A percentile compares a stretch with the other conserved stretches of the same genome.
Evolutionary conservation across 2,329 filamentous ascomycete genomes (phyloP).

Genomic region (Hirsutella minnesotensis): DNA sequence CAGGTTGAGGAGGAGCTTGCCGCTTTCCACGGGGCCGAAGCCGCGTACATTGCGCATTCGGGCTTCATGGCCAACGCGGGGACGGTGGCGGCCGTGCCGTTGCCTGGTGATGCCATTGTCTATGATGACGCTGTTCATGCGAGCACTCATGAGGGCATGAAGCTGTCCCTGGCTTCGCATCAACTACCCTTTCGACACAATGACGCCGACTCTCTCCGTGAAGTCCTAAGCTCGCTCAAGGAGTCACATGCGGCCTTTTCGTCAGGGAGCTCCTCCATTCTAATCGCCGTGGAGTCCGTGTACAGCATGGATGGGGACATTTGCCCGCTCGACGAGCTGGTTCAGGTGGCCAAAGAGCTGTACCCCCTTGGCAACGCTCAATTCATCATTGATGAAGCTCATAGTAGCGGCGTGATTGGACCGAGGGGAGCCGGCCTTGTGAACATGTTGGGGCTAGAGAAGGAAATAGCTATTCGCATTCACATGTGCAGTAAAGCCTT

Average conservation of each 20-base stretch:
- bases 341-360: constrained; percentile 18
- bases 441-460: constrained; percentile 32
- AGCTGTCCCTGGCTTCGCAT: constrained; percentile 34
- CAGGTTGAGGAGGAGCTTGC: constrained; percentile 46
- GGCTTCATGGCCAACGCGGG: constrained; percentile 41
- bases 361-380: constrained; percentile 24
- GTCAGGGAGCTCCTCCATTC: constrained; percentile 16
- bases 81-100: constrained; percentile 34
- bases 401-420: constrained; percentile 37
- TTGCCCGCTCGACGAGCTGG: constrained; percentile 21
- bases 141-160: constrained; percentile 52
- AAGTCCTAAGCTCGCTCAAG: constrained; percentile 17
- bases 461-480: constrained; percentile 31
- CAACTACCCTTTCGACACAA: constrained; percentile 29
- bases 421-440: constrained; percentile 35
- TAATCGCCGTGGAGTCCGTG: constrained; percentile 25
- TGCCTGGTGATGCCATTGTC: constrained; percentile 39
- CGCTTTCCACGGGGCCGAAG: constrained; percentile 43
- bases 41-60: constrained; percentile 48
- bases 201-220: constrained; percentile 24
- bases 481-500: constrained; percentile 42
- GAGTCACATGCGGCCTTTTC: constrained; percentile 15
- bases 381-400: constrained; percentile 43
- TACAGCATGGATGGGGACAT: constrained; percentile 35
- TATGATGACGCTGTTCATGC: constrained; percentile 57